These are phyloP conservation scores for Ampelocalamus luodianensis DNA, from an alignment of 176 grass and related monocot species.

Conservation along the genomic window DNA sequence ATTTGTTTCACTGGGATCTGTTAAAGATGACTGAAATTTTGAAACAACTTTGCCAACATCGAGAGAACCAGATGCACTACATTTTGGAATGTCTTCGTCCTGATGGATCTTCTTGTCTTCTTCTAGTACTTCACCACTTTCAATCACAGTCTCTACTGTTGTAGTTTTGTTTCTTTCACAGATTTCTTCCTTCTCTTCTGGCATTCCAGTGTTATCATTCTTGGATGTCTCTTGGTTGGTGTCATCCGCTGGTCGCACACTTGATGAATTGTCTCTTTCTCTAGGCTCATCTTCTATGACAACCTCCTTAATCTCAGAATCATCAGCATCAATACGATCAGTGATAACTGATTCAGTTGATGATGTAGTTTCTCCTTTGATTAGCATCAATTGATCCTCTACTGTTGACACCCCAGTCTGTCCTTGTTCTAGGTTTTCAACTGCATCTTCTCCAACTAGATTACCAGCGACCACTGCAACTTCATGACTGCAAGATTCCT, in stretches of 20 bases:
- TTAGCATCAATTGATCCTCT: conserved; percentile 23
- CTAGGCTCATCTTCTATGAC: conserved; percentile 45
- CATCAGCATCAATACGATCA: conserved; percentile 47
- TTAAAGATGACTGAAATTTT: conserved; percentile 38
- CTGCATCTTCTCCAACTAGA: conserved; percentile 37
- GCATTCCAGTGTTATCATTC: neutral
- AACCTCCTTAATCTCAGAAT: conserved; percentile 55
- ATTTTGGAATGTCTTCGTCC: conserved; percentile 8
- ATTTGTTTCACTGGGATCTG: conserved; percentile 14
- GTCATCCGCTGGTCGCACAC: conserved; percentile 25
- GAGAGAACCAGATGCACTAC: neutral
- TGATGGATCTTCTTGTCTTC: conserved; percentile 6
- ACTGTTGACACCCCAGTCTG: conserved; percentile 29
- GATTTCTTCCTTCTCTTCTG: conserved; percentile 40
- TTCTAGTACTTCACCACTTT: conserved; percentile 18
- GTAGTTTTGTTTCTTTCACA: conserved; percentile 19
- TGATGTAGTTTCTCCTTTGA: conserved; percentile 40
- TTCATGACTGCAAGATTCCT: conserved; percentile 39
- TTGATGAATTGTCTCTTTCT: conserved; percentile 27
- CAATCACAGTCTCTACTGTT: conserved; percentile 16
- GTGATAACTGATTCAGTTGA: conserved; percentile 47
- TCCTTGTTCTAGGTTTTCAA: conserved; percentile 33
- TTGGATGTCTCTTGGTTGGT: conserved; percentile 30
- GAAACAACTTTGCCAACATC: conserved; percentile 7
- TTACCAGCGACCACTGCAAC: conserved; percentile 6